These are phyloP conservation scores for Fusarium coicis DNA, from an alignment of 2,329 filamentous ascomycete genomes.

Conservation along the genomic window DNA sequence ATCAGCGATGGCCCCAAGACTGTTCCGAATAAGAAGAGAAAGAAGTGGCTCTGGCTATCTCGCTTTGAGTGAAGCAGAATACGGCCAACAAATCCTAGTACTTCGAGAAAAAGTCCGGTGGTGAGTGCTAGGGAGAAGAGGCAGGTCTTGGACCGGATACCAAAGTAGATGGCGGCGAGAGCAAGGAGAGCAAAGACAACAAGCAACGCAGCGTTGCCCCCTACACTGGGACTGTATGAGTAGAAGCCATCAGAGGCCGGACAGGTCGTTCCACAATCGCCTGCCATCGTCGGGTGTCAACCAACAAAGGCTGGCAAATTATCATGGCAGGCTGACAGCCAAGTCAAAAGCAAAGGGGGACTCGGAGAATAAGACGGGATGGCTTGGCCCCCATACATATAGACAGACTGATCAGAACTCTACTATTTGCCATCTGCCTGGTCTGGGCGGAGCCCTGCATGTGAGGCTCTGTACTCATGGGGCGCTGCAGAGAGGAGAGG, in stretches of 20 bases:
- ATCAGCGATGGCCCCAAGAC: constrained; percentile 60
- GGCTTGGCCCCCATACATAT: constrained; percentile 44
- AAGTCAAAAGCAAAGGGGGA: constrained; percentile 17
- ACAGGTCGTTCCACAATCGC: constrained; percentile 51
- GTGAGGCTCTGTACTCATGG: constrained; percentile 42
- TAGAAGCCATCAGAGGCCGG: constrained; percentile 52
- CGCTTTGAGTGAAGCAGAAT: constrained; percentile 53
- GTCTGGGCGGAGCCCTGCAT: constrained; percentile 34
- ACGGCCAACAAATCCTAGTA: constrained; percentile 59
- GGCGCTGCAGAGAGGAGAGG: constrained; percentile 26
- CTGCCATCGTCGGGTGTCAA: constrained; percentile 48
- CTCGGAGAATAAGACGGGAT: constrained; percentile 26
- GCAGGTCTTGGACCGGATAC: constrained; percentile 53
- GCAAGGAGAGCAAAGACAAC: constrained; percentile 54
- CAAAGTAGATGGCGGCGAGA: constrained; percentile 52
- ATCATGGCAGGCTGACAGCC: constrained; percentile 41
- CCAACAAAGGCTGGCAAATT: constrained; percentile 28
- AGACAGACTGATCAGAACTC: constrained; percentile 15
- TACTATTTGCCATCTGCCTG: constrained; percentile 22
- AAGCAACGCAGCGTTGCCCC: constrained; percentile 55
- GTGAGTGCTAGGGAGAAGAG: constrained; percentile 55
- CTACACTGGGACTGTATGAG: constrained; percentile 50
- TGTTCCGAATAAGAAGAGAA: constrained; percentile 59
- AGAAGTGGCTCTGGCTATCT: constrained; percentile 52
- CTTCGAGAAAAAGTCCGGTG: constrained; percentile 56